A percentile compares a stretch with the other conserved stretches of the same genome.
Conservation (phyloP, 345 rosid genomes). For the Syzygium jambos region DNA sequence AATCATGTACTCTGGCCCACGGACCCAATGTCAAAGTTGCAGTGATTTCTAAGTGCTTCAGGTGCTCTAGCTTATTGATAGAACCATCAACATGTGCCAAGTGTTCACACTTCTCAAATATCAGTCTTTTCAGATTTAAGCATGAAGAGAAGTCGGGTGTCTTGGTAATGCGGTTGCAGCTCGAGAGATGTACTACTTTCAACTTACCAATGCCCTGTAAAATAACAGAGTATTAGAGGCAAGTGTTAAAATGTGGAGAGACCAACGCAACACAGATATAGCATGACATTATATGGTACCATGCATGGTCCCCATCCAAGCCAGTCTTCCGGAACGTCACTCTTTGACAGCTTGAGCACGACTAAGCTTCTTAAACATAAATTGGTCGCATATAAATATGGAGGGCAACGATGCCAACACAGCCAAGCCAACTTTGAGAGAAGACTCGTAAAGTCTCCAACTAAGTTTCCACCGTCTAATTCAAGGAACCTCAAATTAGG, state of each 20-base stretch:
- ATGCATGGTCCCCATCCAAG: not conserved
- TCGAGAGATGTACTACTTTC: not conserved
- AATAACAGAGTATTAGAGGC: not conserved
- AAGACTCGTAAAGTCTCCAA: not conserved
- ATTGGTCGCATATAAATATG: not conserved
- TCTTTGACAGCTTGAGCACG: not conserved
- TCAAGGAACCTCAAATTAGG: not conserved
- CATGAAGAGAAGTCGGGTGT: not conserved
- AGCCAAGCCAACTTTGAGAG: not conserved
- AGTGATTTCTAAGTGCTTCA: not conserved
- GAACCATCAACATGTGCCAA: not conserved
- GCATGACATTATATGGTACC: not conserved
- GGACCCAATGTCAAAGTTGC: not conserved
- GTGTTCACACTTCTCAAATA: not conserved
- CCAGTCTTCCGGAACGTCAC: not conserved
- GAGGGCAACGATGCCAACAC: not conserved
- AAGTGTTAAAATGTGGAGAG: not conserved
- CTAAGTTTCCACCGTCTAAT: not conserved
- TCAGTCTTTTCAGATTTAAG: not conserved
- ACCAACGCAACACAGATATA: not conserved
- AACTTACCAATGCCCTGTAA: not conserved
- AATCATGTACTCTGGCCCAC: not conserved
- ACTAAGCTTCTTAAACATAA: not conserved
- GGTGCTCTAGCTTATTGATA: not conserved
- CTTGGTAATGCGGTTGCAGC: not conserved